Evolutionary conservation across 2,329 filamentous ascomycete species (phyloP), one percentile per base, ranked within the genome.

Genomic region (Tolypocladium ovalisporum): DNA sequence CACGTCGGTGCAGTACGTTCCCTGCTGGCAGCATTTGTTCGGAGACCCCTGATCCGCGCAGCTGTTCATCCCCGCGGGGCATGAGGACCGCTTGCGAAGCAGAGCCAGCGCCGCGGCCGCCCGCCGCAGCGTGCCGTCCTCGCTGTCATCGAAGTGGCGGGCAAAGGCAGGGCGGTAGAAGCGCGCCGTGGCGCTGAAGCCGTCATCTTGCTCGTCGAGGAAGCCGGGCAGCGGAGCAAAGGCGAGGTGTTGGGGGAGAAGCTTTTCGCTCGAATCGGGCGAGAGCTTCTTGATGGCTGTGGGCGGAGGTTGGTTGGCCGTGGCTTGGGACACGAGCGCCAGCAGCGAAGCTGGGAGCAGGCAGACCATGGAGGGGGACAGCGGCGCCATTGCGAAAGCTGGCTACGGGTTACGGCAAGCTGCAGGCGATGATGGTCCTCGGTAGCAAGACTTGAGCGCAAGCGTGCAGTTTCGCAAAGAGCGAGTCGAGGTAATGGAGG

Each of bases 271-370:
- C 54, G 83, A 80, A 66, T 90, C 85, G 6, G 77, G 77, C 52
- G 83, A 78, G 82, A 92, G 89, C 67, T 91, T 91, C 67, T 81
- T 82, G 56, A 92, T 77, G 1, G 82, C 88, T 1, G 81, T 79
- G 0, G 87, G 87, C 7, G 71, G 63, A 22, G 59, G 58, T 54
- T 66, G 67, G 34, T 70, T 69, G 36, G 73, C 72, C 2, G 69
- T 57, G 60, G 68, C 62, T n/a, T 67, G 67, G 2, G 73, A 67
- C 51, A 79, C 63, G 52, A 56, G 54, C 15, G 52, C 54, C 4
- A 61, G 39, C 2, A 61, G 37, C 32, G 56, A 57, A n/a, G 57
- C 19, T 8, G 54, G 57, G 54, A 59, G 54, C 9, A 59, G 54
- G 8, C 58, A 22, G 22, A 59, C 29, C 19, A 54, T n/a, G 3